Base-by-base conservation (phyloP, 2,329 filamentous ascomycete species). In the Neonectria magnoliae region DNA sequence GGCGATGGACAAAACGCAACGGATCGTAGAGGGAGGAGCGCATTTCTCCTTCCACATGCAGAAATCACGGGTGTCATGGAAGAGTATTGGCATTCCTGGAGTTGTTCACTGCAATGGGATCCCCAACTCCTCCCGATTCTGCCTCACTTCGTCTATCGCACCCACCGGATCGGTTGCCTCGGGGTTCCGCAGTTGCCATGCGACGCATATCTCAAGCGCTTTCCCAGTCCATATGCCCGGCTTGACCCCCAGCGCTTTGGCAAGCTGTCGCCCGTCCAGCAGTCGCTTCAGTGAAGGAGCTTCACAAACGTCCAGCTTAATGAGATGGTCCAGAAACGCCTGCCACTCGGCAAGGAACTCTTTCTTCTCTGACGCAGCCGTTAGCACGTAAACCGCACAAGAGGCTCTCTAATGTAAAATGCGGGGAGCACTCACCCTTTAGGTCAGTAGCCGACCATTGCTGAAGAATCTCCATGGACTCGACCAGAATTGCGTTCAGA, bases 181-280 rank as follows among this genome's bases (percentile, higher is more conserved):
- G 0, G 94, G 93, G 75, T 98, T 89, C 41, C 93, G 87, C 57
- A 98, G 85, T 79, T 98, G 96, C 94, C 94, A 98, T 65, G 90
- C 89, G 78, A 97, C 87, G 65, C 93, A 92, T 4, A 94, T 83
- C 33, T 97, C 91, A 51, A 97, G 81, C 4, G 94, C 94, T 50
- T 85, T 84, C 58, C 88, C 88, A 85, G 97, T 91, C 95, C 95
- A 98, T n/a, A 84, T 89, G 1, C 93, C 93, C 0, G 92, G 90
- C 67, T 88, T 89, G n/a, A 86, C 81, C 0, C 85, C 88, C 4
- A 98, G 83, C 4, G 87, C 88, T 66, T 89, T 85, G 18, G 89
- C 87, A 20, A 98, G 85, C 57, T 90, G 83, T 42, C 87, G 91
- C 16, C 96, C 95, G 74, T 97, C 92, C 36, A 97, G 82, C 25